Percentiles rank a stretch among this genome's conserved stretches.
phyloP scores from a whole-genome alignment of 2,329 filamentous ascomycete genomes.

The Corynespora cassiicola region DNA sequence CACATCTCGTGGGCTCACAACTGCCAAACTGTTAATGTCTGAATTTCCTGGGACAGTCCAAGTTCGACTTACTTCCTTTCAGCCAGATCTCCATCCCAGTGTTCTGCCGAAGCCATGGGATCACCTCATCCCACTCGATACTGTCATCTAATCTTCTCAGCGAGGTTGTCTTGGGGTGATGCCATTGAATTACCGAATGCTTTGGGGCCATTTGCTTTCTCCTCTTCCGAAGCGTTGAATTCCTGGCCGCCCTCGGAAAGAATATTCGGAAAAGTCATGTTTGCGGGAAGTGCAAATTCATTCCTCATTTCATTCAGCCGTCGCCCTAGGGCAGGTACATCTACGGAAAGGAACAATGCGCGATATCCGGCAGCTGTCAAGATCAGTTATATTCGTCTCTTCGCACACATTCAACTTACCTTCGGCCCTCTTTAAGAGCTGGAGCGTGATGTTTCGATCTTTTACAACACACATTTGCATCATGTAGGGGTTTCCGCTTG shows the following conservation, averaged over 20 bases:
- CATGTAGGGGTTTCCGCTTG: no score
- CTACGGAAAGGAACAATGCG: slow-evolving; percentile 62
- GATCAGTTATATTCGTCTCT: slow-evolving; percentile 3
- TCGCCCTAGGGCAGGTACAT: slow-evolving; percentile 60
- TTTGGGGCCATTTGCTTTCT: slow-evolving; percentile 19
- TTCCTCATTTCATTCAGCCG: slow-evolving; percentile 62
- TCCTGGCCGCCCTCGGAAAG: slow-evolving; percentile 27
- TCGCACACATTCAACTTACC: slow-evolving; percentile 32
- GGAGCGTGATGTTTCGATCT: slow-evolving; percentile 52
- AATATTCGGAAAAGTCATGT: slow-evolving; percentile 54
- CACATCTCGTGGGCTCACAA: slow-evolving; percentile 50
- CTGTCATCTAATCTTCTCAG: slow-evolving; percentile 17
- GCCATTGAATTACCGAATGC: slow-evolving; percentile 12
- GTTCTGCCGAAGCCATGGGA: slow-evolving; percentile 56
- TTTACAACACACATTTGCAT: slow-evolving; percentile 63
- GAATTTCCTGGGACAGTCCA: slow-evolving; percentile 12
- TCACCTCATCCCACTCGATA: slow-evolving; percentile 56
- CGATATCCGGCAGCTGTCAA: slow-evolving; percentile 47
- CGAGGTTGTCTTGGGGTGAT: not conserved
- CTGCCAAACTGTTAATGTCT: not conserved
- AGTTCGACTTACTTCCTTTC: slow-evolving; percentile 48
- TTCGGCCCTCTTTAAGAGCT: slow-evolving; percentile 52
- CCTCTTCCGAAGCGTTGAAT: slow-evolving; percentile 22
- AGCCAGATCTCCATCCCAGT: slow-evolving; percentile 59
- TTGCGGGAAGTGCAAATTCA: slow-evolving; percentile 55